These are phyloP conservation scores for Leccinum huronense DNA, from an alignment of 1,284 basidiomycete species.

Conservation along the genomic window DNA sequence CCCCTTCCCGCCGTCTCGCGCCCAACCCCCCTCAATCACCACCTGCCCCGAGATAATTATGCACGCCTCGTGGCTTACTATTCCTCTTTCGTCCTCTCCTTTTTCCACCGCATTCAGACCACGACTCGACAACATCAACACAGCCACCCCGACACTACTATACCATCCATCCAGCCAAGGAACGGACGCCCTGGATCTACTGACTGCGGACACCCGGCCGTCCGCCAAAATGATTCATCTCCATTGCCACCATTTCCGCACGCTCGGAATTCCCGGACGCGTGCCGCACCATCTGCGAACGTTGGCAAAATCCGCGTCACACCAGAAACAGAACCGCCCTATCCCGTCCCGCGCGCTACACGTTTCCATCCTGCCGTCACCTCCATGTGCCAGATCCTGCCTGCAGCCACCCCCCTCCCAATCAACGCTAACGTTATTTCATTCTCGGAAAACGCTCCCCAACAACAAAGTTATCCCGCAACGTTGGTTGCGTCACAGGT, in stretches of 20 bases:
- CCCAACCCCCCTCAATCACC: not conserved
- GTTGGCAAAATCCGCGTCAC: not conserved
- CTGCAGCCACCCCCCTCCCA: not conserved
- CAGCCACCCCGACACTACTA: slow-evolving; percentile 11
- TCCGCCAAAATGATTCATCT: slow-evolving; percentile 6
- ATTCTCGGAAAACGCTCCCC: slow-evolving; percentile 7
- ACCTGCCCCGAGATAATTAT: not conserved
- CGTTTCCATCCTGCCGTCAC: slow-evolving; percentile 6
- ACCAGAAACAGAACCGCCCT: not conserved
- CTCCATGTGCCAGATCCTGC: not conserved
- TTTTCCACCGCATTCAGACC: not conserved
- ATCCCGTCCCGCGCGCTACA: slow-evolving; percentile 1
- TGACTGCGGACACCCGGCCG: slow-evolving; percentile 19
- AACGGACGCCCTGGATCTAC: not conserved
- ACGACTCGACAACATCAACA: not conserved
- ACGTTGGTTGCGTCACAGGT: not conserved
- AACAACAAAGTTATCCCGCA: not conserved
- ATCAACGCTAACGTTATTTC: slow-evolving; percentile 19
- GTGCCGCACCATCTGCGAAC: slow-evolving; percentile 1
- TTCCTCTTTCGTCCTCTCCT: not conserved
- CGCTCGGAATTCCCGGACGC: not conserved
- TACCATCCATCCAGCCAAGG: not conserved
- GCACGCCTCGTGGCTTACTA: not conserved
- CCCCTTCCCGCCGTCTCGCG: slow-evolving; percentile 3
- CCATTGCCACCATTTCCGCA: slow-evolving; percentile 15